These are phyloP conservation scores for Stromatinia cepivora DNA, from an alignment of 2,329 filamentous ascomycete species.

Conservation along the genomic window DNA sequence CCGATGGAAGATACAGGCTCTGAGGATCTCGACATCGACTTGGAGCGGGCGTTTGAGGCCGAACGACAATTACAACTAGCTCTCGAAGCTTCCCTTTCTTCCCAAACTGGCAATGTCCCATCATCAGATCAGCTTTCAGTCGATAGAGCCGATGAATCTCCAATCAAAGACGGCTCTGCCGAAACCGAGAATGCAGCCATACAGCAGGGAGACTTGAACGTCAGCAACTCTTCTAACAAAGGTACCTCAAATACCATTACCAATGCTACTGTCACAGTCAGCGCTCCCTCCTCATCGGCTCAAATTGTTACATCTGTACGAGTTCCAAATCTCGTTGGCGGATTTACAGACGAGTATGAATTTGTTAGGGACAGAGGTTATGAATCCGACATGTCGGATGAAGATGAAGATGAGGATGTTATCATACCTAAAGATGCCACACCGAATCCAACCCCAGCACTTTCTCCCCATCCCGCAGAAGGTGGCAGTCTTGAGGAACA, in stretches of 20 bases:
- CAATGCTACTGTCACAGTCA: too few relatives aligned
- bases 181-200: neutral
- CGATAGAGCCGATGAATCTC: neutral
- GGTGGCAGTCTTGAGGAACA: neutral
- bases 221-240: neutral
- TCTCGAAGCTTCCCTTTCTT: too few relatives aligned
- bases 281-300: too few relatives aligned
- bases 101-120: neutral
- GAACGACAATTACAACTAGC: neutral
- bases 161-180: neutral
- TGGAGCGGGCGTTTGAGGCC: neutral
- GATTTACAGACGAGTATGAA: too few relatives aligned
- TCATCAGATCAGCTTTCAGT: neutral
- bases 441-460: neutral
- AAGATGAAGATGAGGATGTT: neutral
- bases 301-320: too few relatives aligned
- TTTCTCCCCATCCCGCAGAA: neutral
- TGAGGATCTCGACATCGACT: neutral
- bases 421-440: too few relatives aligned
- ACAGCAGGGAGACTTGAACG: too few relatives aligned
- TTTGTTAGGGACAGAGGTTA: neutral
- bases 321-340: too few relatives aligned
- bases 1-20: neutral
- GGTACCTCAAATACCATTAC: too few relatives aligned
- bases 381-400: neutral